phyloP scores from a whole-genome alignment of 495 filamentous ascomycete species.

The Penicillium cinerascens region DNA sequence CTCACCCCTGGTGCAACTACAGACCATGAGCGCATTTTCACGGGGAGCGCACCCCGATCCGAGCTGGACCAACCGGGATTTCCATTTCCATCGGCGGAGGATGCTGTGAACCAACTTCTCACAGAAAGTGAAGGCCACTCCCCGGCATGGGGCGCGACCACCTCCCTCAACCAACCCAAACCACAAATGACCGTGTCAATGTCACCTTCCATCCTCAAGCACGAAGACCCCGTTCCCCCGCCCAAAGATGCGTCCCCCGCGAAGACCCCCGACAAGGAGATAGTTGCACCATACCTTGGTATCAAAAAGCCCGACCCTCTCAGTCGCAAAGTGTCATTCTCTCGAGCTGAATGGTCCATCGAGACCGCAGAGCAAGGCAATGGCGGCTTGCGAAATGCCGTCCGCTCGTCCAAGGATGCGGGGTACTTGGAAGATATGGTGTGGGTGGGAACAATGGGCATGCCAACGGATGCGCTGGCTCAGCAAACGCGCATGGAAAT shows the following conservation, averaged over 20 bases:
- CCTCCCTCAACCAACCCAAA: constrained; percentile 66
- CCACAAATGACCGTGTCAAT: constrained; percentile 65
- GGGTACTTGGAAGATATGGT: constrained; percentile 63
- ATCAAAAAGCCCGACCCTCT: constrained; percentile 13
- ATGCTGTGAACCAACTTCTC: constrained; percentile 23
- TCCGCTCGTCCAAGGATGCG: constrained; percentile 66
- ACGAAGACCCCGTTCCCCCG: constrained; percentile 49
- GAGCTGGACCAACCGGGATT: constrained; percentile 30
- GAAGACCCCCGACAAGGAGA: constrained; percentile 23
- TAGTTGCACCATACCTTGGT: constrained; percentile 3
- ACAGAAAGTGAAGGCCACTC: constrained; percentile 44
- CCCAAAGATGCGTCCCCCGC: constrained; percentile 17
- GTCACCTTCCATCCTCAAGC: constrained; percentile 67
- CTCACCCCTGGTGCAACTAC: constrained; percentile 58
- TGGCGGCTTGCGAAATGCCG: constrained; percentile 82
- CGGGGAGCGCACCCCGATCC: constrained; percentile 29
- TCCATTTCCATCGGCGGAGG: constrained; percentile 28
- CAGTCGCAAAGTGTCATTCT: constrained; percentile 58
- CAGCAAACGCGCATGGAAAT: constrained; percentile 72
- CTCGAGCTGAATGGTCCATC: constrained; percentile 71
- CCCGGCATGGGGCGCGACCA: constrained; percentile 63
- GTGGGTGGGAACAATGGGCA: constrained; percentile 89
- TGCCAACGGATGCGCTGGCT: constrained; percentile 79
- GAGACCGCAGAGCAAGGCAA: constrained; percentile 85
- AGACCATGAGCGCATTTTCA: constrained; percentile 61